Evolutionary conservation across 768 basidiomycete species (phyloP).

Genomic region (Tylopilus balloui): DNA sequence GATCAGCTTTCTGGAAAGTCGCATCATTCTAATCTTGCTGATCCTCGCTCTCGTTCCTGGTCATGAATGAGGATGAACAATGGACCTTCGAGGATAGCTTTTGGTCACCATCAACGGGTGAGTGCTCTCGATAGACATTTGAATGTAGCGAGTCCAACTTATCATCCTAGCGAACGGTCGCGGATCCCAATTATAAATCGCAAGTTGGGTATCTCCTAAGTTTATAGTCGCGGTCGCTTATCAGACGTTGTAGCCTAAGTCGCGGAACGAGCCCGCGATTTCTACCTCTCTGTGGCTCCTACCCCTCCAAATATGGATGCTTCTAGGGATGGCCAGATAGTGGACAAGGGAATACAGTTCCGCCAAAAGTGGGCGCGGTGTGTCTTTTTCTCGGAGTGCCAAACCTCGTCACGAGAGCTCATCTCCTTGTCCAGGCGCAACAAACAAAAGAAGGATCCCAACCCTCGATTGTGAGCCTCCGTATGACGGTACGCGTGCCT

Average conservation of each 20-base stretch:
- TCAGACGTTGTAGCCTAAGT: too few species aligned
- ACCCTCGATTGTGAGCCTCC: background rate
- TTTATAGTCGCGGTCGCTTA: background rate
- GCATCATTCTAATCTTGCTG: background rate
- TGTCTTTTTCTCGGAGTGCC: background rate
- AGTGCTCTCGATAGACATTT: background rate
- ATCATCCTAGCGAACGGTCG: background rate
- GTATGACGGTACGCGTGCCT: background rate
- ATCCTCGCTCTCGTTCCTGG: background rate
- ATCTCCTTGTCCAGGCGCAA: background rate
- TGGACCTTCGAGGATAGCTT: background rate
- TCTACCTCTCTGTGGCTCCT: too few species aligned
- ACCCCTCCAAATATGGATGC: background rate
- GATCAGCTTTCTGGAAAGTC: background rate
- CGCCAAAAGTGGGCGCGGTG: background rate
- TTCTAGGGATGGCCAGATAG: background rate
- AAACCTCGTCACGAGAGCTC: background rate
- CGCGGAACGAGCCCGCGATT: too few species aligned
- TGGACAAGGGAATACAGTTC: background rate
- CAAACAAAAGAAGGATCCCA: background rate
- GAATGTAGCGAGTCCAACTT: background rate
- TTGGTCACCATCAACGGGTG: background rate
- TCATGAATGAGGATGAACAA: background rate
- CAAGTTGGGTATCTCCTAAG: background rate
- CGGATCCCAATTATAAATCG: background rate